These are phyloP conservation scores for Fusarium tupiense DNA, from an alignment of 2,329 filamentous ascomycete genomes.

Conservation along the genomic window DNA sequence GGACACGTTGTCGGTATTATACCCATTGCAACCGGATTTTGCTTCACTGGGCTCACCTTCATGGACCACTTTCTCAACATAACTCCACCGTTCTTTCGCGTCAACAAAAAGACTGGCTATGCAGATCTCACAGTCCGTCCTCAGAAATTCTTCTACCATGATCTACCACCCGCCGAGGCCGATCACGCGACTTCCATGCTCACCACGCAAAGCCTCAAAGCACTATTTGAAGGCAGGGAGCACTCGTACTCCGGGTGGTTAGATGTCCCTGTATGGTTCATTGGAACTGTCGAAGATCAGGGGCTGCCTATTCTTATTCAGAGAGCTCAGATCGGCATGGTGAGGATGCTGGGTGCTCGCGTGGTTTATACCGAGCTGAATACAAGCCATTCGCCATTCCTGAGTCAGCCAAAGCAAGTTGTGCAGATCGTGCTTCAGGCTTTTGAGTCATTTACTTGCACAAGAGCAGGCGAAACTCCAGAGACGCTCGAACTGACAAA, in stretches of 20 bases:
- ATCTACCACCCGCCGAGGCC: neutral
- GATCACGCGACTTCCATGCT: neutral
- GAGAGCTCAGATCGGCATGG: neutral
- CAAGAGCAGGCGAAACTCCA: neutral
- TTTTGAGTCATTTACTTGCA: neutral
- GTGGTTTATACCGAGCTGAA: neutral
- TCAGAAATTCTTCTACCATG: neutral
- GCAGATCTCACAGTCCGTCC: neutral
- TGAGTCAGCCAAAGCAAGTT: neutral
- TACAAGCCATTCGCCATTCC: neutral
- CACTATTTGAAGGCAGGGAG: neutral
- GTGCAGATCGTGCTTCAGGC: neutral
- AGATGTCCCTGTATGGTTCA: neutral
- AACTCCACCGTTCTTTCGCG: neutral
- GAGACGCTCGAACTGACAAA: accelerated
- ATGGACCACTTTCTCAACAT: neutral
- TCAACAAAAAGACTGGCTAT: neutral
- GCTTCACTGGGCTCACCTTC: neutral
- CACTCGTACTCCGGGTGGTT: neutral
- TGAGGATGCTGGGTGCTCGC: neutral
- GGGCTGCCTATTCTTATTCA: neutral
- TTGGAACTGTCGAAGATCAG: neutral
- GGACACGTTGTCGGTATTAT: neutral
- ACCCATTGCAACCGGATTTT: neutral
- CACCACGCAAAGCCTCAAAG: neutral